phyloP scores from a whole-genome alignment of 2,329 filamentous ascomycete genomes.

The Teratosphaeria viscida region DNA sequence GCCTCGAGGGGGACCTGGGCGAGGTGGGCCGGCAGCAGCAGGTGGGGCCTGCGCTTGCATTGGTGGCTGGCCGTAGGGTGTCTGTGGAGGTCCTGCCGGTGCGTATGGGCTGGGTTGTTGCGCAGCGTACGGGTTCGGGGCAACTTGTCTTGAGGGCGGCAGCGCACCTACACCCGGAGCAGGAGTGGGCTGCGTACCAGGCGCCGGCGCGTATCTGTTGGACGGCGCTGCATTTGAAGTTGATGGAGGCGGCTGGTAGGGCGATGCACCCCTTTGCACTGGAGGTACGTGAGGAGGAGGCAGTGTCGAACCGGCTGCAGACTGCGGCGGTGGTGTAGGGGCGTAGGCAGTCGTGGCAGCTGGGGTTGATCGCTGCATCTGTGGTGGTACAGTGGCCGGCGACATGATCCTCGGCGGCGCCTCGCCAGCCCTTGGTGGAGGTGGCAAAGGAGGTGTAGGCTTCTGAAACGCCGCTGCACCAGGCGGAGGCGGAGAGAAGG shows the following conservation, averaged over 20 bases:
- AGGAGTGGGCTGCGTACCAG: conserved; percentile 43
- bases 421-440: conserved; percentile 70
- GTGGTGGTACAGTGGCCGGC: conserved; percentile 50
- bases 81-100: conserved; percentile 29
- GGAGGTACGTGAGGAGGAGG: conserved; percentile 43
- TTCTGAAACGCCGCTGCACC: conserved; percentile 47
- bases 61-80: conserved; percentile 33
- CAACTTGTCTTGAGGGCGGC: conserved; percentile 33
- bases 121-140: conserved; percentile 35
- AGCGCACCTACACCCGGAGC: conserved; percentile 19
- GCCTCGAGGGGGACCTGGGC: conserved; percentile 33
- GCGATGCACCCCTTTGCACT: conserved; percentile 66
- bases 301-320: conserved; percentile 31
- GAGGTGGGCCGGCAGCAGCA: conserved; percentile 30
- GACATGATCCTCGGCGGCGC: conserved; percentile 60
- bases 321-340: conserved; percentile 43
- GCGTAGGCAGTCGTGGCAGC: conserved; percentile 54
- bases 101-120: conserved; percentile 24
- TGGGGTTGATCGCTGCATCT: conserved; percentile 40
- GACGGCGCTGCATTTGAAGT: conserved; percentile 50
- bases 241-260: conserved; percentile 72
- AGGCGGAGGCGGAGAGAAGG: conserved; percentile 43
- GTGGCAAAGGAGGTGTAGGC: conserved; percentile 60
- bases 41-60: conserved; percentile 28
- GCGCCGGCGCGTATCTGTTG: conserved; percentile 63